A percentile compares a stretch with the other conserved stretches of the same genome.
phyloP scores from a whole-genome alignment of 2,329 filamentous ascomycete species.

The Myriosclerotinia curreyana region DNA sequence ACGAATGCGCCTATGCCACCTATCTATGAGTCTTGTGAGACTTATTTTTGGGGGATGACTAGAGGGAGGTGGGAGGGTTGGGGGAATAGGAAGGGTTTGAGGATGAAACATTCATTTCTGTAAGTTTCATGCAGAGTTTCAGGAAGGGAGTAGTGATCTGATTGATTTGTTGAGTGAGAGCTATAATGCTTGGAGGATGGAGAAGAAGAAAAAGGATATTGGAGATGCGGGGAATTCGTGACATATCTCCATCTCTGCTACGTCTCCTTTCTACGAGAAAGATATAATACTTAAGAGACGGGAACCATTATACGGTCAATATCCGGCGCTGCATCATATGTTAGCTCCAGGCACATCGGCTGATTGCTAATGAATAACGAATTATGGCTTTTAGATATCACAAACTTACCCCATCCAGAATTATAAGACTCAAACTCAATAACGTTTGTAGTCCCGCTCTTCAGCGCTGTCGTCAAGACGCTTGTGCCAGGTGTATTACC shows the following conservation, averaged over 20 bases:
- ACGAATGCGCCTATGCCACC: slow-evolving; percentile 34
- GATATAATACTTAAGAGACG: slow-evolving; percentile 34
- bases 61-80: slow-evolving; percentile 31
- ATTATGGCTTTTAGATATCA: background rate
- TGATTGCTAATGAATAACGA: background rate
- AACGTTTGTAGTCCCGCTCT: slow-evolving; percentile 47
- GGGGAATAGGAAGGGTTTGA: slow-evolving; percentile 28
- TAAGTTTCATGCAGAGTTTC: slow-evolving; percentile 29
- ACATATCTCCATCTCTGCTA: background rate
- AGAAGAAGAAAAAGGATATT: slow-evolving; percentile 19
- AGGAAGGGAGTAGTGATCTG: slow-evolving; percentile 15
- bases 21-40: slow-evolving; percentile 32
- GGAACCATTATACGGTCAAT: slow-evolving; percentile 55
- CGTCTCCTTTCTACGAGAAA: background rate
- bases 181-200: slow-evolving; percentile 22
- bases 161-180: slow-evolving; percentile 32
- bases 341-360: slow-evolving; percentile 19
- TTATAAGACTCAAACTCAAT: slow-evolving; percentile 47
- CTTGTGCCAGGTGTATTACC: slow-evolving; percentile 47
- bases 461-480: slow-evolving; percentile 48
- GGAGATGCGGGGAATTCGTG: background rate
- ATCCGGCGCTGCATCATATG: slow-evolving; percentile 45
- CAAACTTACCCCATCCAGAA: slow-evolving; percentile 42
- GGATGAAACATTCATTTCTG: slow-evolving; percentile 28
- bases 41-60: slow-evolving; percentile 36